phyloP scores from a whole-genome alignment of 805 yeast genomes.

The Barnettozyma wickerhamii region DNA sequence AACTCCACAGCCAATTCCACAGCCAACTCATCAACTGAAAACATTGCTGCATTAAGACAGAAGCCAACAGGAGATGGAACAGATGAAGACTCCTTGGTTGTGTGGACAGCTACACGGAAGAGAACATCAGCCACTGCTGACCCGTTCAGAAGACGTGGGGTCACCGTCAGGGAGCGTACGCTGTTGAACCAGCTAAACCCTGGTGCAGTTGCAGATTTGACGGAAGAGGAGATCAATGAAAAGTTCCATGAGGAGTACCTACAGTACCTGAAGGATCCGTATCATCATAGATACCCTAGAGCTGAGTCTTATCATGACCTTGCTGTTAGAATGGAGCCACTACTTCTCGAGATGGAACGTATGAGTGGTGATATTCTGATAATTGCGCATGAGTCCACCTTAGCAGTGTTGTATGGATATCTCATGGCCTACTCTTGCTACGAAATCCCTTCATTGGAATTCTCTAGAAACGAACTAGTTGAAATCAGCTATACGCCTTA shows the following conservation, averaged over 20 bases:
- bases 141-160: constrained; percentile 57
- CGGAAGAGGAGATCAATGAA: constrained; percentile 51
- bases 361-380: constrained; percentile 82
- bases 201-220: constrained; percentile 74
- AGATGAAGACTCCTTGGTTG: constrained; percentile 59
- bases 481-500: constrained; percentile 88
- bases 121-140: constrained; percentile 79
- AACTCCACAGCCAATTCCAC: constrained; percentile 3
- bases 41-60: constrained; percentile 26
- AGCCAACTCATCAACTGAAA: constrained; percentile 16
- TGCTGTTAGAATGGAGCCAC: constrained; percentile 90
- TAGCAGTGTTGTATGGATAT: constrained; percentile 89
- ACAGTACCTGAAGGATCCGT: constrained; percentile 70
- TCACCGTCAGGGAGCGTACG: constrained; percentile 67
- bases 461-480: constrained; percentile 78
- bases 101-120: constrained; percentile 93
- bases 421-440: constrained; percentile 86
- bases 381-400: constrained; percentile 88
- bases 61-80: constrained; percentile 49
- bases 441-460: constrained; percentile 77
- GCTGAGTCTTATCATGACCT: constrained; percentile 96
- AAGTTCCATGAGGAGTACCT: constrained; percentile 67
- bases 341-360: constrained; percentile 90
- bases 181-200: constrained; percentile 88
- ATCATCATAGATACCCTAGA: constrained; percentile 87